phyloP scores from a whole-genome alignment of 805 yeast species.

The Grigorovia jiainica region DNA sequence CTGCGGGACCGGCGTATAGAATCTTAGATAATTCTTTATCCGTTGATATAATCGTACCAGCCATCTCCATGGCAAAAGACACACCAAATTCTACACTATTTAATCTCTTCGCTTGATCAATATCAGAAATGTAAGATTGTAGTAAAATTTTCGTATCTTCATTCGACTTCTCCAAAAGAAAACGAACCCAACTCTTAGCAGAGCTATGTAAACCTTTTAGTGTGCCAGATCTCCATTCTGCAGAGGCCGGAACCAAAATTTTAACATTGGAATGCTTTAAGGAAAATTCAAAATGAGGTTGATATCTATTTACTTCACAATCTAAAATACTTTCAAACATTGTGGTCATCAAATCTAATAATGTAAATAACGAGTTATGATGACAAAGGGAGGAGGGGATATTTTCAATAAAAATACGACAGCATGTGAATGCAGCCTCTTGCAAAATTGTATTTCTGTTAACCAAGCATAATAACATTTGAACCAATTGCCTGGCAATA shows the following conservation, averaged over 20 bases:
- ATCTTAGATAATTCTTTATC: conserved; percentile 58
- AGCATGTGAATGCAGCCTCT: conserved; percentile 67
- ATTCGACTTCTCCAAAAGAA: conserved; percentile 47
- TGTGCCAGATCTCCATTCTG: conserved; percentile 70
- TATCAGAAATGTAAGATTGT: conserved; percentile 60
- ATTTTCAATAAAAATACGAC: conserved; percentile 53
- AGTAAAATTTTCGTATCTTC: conserved; percentile 72
- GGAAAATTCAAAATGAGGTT: conserved; percentile 63
- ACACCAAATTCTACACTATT: conserved; percentile 64
- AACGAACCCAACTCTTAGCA: conserved; percentile 59
- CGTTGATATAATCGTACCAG: conserved; percentile 56
- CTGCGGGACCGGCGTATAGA: conserved; percentile 27
- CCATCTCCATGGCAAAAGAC: conserved; percentile 84
- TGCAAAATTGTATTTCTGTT: conserved; percentile 70
- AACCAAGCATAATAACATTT: conserved; percentile 60
- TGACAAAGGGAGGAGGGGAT: conserved; percentile 78
- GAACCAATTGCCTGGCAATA: conserved; percentile 60
- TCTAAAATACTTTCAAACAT: conserved; percentile 74
- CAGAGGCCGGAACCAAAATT: conserved; percentile 47
- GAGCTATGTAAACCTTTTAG: conserved; percentile 47
- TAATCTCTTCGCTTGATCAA: conserved; percentile 29
- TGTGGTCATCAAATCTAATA: conserved; percentile 71
- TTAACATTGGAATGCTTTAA: conserved; percentile 32
- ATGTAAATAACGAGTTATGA: conserved; percentile 58
- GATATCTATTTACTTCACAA: conserved; percentile 75